Percentiles rank a stretch among this genome's conserved stretches.
Evolutionary conservation across 192 early-diverging fungal genomes (phyloP).

Genomic region (Gamsiella multidivaricata): DNA sequence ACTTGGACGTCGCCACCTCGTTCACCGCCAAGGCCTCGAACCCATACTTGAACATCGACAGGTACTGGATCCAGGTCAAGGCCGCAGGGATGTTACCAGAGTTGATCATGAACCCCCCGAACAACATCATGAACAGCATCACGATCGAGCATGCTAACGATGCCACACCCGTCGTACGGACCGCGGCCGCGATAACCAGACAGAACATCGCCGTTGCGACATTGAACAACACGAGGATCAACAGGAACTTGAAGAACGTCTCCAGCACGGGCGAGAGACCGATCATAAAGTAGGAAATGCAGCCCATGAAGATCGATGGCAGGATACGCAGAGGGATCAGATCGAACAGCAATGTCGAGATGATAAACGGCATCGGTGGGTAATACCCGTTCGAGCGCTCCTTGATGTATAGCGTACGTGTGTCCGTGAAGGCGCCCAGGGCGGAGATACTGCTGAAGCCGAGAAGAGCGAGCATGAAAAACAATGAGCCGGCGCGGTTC

Average conservation of each 20-base stretch:
- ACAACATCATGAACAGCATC: slow-evolving; percentile 82
- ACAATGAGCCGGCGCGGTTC: slow-evolving; percentile 75
- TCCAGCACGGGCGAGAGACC: slow-evolving; percentile 59
- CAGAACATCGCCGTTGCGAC: slow-evolving; percentile 69
- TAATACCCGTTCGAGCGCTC: slow-evolving; percentile 65
- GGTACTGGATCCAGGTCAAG: slow-evolving; percentile 75
- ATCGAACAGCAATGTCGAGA: slow-evolving; percentile 76
- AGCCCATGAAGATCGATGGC: slow-evolving; percentile 71
- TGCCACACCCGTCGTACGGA: slow-evolving; percentile 68
- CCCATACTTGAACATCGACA: slow-evolving; percentile 78
- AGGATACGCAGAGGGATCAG: slow-evolving; percentile 75
- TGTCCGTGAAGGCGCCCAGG: slow-evolving; percentile 64
- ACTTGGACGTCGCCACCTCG: slow-evolving; percentile 41
- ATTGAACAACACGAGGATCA: slow-evolving; percentile 73
- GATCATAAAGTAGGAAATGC: slow-evolving; percentile 78
- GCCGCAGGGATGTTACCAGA: slow-evolving; percentile 71
- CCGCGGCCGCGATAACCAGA: slow-evolving; percentile 65
- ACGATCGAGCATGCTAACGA: slow-evolving; percentile 71
- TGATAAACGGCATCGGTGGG: slow-evolving; percentile 58
- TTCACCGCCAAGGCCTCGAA: slow-evolving; percentile 82
- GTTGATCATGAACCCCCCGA: slow-evolving; percentile 80
- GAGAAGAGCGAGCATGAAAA: slow-evolving; percentile 76
- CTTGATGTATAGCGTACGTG: slow-evolving; percentile 58
- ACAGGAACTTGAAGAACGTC: slow-evolving; percentile 69
- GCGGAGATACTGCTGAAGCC: slow-evolving; percentile 77